Conservation (phyloP, 1,284 basidiomycete genomes). For the Rhodotorula sp. region DNA sequence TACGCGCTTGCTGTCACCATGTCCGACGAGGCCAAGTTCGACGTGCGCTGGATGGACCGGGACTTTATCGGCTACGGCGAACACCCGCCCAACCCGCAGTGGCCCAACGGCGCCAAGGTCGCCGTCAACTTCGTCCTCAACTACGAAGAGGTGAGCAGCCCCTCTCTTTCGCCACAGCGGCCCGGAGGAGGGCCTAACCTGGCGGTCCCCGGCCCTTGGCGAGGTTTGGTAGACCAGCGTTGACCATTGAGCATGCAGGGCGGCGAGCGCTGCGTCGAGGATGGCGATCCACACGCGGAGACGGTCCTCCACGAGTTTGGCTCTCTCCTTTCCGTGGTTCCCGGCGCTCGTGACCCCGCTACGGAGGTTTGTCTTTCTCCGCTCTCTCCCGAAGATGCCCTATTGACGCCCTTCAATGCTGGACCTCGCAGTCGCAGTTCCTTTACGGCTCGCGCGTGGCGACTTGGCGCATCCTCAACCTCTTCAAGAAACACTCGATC, state of each 20-base stretch:
- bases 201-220: too few relatives aligned
- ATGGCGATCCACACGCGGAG: slow-evolving; percentile 48
- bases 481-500: slow-evolving; percentile 48
- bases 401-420: too few relatives aligned
- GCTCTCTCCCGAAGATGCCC: too few relatives aligned
- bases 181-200: too few relatives aligned
- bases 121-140: slow-evolving; percentile 47
- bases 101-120: slow-evolving; percentile 48
- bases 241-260: too few relatives aligned
- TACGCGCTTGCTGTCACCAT: too few relatives aligned
- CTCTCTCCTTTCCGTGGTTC: slow-evolving; percentile 14
- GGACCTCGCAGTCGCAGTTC: slow-evolving; percentile 46
- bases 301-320: slow-evolving; percentile 48
- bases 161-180: too few relatives aligned
- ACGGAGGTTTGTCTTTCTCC: neutral
- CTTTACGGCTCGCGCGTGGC: slow-evolving; percentile 47
- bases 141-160: slow-evolving; percentile 29
- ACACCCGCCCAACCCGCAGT: slow-evolving; percentile 46
- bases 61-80: slow-evolving; percentile 44
- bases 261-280: slow-evolving; percentile 38
- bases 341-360: slow-evolving; percentile 44
- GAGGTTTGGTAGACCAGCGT: too few relatives aligned
- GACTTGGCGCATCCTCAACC: slow-evolving; percentile 46
- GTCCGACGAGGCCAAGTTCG: neutral
- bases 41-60: neutral